Evolutionary conservation across 2,329 filamentous ascomycete genomes (phyloP).

Genomic region (Lachnellula occidentalis): DNA sequence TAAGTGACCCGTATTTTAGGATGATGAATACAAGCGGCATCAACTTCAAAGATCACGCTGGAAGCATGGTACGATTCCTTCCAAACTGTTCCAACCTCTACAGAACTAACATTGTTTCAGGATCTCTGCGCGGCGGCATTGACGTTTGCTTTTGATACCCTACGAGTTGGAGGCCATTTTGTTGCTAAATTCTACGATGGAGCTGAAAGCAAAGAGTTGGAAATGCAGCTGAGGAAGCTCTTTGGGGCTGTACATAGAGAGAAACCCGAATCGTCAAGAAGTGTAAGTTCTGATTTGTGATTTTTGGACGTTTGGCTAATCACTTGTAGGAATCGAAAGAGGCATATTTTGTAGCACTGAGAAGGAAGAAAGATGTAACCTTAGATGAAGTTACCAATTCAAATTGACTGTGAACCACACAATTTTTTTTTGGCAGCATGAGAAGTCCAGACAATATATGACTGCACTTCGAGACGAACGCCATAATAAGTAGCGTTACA

Average conservation of each 20-base stretch:
- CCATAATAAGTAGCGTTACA: background rate
- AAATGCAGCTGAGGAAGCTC: constrained; percentile 66
- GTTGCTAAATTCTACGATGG: constrained; percentile 98
- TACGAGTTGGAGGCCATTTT: constrained; percentile 80
- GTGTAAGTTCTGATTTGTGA: constrained; percentile 47
- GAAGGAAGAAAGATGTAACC: constrained; percentile 50
- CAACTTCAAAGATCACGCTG: constrained; percentile 78
- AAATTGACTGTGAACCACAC: background rate
- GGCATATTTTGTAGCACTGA: constrained; percentile 76
- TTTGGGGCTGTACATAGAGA: constrained; percentile 79
- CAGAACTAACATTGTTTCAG: constrained; percentile 39
- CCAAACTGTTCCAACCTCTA: background rate
- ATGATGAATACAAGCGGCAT: constrained; percentile 99
- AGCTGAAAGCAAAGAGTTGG: constrained; percentile 73
- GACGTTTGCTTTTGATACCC: constrained; percentile 76
- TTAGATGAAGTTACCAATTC: constrained; percentile 5
- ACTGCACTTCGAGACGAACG: background rate
- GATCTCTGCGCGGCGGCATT: constrained; percentile 86
- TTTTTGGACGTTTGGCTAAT: background rate
- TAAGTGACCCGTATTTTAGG: constrained; percentile 96
- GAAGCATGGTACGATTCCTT: constrained; percentile 75
- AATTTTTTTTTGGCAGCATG: background rate
- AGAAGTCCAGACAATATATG: background rate
- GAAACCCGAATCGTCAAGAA: constrained; percentile 87
- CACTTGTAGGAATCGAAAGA: constrained; percentile 69